phyloP scores from a whole-genome alignment of 2,329 filamentous ascomycete species.

The Cercospora janseana region DNA sequence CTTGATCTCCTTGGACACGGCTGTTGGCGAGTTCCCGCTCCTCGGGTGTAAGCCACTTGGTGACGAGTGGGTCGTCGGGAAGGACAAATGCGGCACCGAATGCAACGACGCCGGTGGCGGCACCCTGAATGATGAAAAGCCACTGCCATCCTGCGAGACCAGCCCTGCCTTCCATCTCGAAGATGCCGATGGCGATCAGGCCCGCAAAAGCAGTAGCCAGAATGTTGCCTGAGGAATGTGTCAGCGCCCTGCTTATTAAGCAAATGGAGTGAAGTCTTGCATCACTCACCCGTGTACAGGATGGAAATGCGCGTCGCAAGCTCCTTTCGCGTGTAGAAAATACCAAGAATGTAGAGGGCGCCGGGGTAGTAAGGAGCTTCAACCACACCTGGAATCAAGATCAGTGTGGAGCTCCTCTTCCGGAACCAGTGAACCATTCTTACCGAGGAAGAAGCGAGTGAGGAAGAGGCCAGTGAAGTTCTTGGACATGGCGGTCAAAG shows the following conservation, averaged over 20 bases:
- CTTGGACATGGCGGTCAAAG: constrained; percentile 25
- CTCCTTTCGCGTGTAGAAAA: constrained; percentile 73
- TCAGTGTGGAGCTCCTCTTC: no score
- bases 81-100: constrained; percentile 58
- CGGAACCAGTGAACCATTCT: no score
- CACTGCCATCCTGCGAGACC: constrained; percentile 58
- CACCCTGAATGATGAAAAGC: constrained; percentile 66
- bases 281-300: constrained; percentile 55
- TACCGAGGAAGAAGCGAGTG: constrained; percentile 24
- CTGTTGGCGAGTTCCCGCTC: constrained; percentile 47
- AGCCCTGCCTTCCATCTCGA: constrained; percentile 56
- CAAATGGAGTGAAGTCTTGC: not conserved
- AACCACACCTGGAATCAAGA: constrained; percentile 6
- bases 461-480: constrained; percentile 31
- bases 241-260: no score
- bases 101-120: constrained; percentile 62
- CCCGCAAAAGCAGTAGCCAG: constrained; percentile 67
- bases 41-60: constrained; percentile 47
- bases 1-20: constrained; percentile 53
- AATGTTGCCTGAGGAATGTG: constrained; percentile 29
- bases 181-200: constrained; percentile 57
- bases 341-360: constrained; percentile 60
- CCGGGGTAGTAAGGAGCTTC: constrained; percentile 30
- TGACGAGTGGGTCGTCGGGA: constrained; percentile 61
- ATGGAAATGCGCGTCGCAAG: constrained; percentile 70